Evolutionary conservation across 1,284 basidiomycete species (phyloP), one percentile per base, ranked within the genome.

Genomic region (Marasmius tenuissimus): DNA sequence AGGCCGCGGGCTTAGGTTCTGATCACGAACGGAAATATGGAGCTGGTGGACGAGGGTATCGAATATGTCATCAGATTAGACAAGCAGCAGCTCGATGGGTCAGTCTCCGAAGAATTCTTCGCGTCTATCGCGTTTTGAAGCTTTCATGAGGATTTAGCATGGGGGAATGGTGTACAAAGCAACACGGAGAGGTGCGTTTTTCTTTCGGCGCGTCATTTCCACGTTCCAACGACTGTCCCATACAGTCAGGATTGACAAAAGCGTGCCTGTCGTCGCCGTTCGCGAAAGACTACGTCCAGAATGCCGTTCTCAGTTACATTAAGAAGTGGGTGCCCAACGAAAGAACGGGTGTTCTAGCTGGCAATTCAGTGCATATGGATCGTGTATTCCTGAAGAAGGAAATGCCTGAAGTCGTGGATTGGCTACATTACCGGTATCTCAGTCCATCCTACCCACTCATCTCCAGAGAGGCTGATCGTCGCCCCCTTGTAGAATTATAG

Each of bases 301-400:
- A 78, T n/a, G 71, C 78, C 34, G 85, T 92, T 9, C 75, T 93
- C 18, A 71, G 75, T 0, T 93, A 93, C 69, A 84, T 93, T 70
- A 85, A 89, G 73, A 84, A 80, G 69, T 91, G 91, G 88, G 78
- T 93, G 37, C 91, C 92, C 1, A 72, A 80, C 22, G 77, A 79
- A 61, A 75, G 81, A 45, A 75, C 76, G 1, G 93, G 84, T 3
- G 82, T 93, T 10, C 81, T 96, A 12, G 92, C 93, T 0, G 93
- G 93, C 2, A 94, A 83, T 71, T 90, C 91, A 6, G 89, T 95
- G 1, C 92, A 96, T 68, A 85, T 84, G 1, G 93, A 96, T 72
- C 81, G 85, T 61, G 73, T 76, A 1, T 96, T 96, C 70, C 76
- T 96, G 12, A 78, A 76, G 1, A 83, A 85, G 68, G 85, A 92